These are phyloP conservation scores for Dothistroma pini DNA, from an alignment of 2,329 filamentous ascomycete genomes.

Conservation along the genomic window DNA sequence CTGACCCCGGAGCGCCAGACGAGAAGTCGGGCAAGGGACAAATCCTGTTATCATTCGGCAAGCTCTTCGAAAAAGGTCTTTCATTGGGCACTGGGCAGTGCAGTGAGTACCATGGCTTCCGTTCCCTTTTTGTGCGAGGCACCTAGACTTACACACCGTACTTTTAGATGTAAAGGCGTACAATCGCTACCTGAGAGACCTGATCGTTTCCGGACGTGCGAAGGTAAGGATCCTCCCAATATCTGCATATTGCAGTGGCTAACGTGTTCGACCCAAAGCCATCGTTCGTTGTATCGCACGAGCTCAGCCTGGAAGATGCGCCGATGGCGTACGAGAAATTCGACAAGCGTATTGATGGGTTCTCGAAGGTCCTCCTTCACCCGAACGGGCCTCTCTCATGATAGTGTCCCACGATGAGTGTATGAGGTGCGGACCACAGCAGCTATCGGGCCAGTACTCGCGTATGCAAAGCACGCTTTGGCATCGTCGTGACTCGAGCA, in stretches of 20 bases:
- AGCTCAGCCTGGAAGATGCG: slow-evolving; percentile 60
- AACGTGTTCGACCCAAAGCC: slow-evolving; percentile 35
- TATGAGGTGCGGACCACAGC: neutral
- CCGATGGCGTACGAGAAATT: slow-evolving; percentile 57
- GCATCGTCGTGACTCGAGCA: slow-evolving; percentile 37
- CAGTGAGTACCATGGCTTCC: slow-evolving; percentile 39
- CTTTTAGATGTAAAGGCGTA: slow-evolving; percentile 55
- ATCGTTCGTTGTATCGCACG: slow-evolving; percentile 63
- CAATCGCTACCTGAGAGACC: slow-evolving; percentile 62
- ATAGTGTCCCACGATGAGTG: neutral
- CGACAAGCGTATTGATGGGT: slow-evolving; percentile 62
- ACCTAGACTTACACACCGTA: neutral
- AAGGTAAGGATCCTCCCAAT: slow-evolving; percentile 36
- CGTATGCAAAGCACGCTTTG: neutral
- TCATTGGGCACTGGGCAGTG: slow-evolving; percentile 58
- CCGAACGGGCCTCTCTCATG: slow-evolving; percentile 52
- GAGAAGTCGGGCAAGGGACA: slow-evolving; percentile 59
- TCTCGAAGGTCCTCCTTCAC: slow-evolving; percentile 65
- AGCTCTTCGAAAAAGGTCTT: slow-evolving; percentile 65
- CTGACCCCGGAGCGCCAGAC: slow-evolving; percentile 61
- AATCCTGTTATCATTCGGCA: slow-evolving; percentile 62
- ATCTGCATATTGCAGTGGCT: too few relatives aligned
- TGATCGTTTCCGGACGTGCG: slow-evolving; percentile 62
- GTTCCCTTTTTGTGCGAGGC: too few relatives aligned
- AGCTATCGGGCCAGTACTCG: neutral